phyloP scores from a whole-genome alignment of 108 stramenopile genomes.

The Parietichytrium sp. region DNA sequence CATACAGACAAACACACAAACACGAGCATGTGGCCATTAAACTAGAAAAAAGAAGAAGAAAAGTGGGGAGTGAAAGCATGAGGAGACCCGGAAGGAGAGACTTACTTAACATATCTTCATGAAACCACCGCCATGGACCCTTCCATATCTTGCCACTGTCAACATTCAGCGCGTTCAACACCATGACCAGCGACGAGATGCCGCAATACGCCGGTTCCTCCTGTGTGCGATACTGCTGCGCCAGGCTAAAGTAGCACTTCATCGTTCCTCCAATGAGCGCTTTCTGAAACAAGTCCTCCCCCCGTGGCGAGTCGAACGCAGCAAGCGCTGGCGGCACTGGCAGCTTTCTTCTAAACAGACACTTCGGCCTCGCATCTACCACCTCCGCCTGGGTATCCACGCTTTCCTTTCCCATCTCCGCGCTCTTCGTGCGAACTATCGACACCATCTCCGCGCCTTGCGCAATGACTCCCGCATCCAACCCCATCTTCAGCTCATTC shows the following conservation, averaged over 20 bases:
- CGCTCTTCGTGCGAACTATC: no score
- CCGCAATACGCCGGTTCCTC: conserved; percentile 94
- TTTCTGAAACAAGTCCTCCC: neutral
- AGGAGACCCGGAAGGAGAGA: no score
- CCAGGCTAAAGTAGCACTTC: neutral
- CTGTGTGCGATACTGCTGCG: conserved; percentile 68
- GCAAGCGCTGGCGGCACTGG: neutral
- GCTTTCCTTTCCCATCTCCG: no score
- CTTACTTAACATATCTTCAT: conserved; percentile 71
- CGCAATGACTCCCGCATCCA: no score
- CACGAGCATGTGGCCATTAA: no score
- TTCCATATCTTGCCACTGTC: conserved; percentile 88
- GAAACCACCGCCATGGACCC: conserved; percentile 84
- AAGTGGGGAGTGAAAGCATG: no score
- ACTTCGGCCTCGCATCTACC: neutral
- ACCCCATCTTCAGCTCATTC: no score
- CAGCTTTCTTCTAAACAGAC: neutral
- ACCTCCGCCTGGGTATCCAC: no score
- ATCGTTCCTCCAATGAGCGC: neutral
- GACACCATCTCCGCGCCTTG: no score
- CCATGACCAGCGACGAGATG: conserved; percentile 78
- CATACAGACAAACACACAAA: no score
- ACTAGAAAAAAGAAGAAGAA: no score
- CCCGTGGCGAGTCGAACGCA: neutral
- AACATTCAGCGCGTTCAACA: conserved; percentile 84